Evolutionary conservation across 305 asterid genomes (phyloP).

Genomic region (Caryopteris hybrid): DNA sequence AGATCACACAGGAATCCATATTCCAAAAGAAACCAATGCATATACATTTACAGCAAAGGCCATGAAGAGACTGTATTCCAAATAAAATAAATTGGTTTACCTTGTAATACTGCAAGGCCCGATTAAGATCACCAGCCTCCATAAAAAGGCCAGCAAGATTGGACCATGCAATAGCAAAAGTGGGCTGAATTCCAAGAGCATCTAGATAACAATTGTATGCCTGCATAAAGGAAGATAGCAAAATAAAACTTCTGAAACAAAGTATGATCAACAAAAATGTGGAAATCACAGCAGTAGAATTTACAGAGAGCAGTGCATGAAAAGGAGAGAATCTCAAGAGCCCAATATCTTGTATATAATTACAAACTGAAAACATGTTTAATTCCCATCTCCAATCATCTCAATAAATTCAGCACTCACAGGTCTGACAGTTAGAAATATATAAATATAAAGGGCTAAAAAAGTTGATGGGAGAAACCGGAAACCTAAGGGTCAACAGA

Average conservation of each 20-base stretch:
- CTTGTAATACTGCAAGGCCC: slow-evolving; percentile 96
- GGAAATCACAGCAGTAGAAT: slow-evolving; percentile 1
- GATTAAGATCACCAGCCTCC: slow-evolving; percentile 90
- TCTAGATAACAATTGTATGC: slow-evolving; percentile 91
- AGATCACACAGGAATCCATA: slow-evolving; percentile 12
- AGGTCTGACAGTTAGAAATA: background rate
- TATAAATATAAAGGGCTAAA: background rate
- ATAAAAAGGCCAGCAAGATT: slow-evolving; percentile 97
- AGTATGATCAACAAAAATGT: background rate
- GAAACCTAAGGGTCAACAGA: background rate
- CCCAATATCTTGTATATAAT: background rate
- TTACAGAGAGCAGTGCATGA: background rate
- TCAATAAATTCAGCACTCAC: background rate
- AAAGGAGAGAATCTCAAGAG: background rate
- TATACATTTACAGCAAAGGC: slow-evolving; percentile 3
- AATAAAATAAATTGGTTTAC: slow-evolving; percentile 31
- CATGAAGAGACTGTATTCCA: background rate
- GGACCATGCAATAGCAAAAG: slow-evolving; percentile 99
- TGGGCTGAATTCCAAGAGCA: slow-evolving; percentile 88
- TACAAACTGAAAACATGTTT: background rate
- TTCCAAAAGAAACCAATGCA: slow-evolving; percentile 11
- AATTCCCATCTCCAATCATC: background rate
- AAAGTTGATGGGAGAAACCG: background rate
- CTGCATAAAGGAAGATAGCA: slow-evolving; percentile 31
- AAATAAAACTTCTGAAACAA: background rate